Conservation (phyloP, 306 rosid species). For the Alnus rubra region DNA sequence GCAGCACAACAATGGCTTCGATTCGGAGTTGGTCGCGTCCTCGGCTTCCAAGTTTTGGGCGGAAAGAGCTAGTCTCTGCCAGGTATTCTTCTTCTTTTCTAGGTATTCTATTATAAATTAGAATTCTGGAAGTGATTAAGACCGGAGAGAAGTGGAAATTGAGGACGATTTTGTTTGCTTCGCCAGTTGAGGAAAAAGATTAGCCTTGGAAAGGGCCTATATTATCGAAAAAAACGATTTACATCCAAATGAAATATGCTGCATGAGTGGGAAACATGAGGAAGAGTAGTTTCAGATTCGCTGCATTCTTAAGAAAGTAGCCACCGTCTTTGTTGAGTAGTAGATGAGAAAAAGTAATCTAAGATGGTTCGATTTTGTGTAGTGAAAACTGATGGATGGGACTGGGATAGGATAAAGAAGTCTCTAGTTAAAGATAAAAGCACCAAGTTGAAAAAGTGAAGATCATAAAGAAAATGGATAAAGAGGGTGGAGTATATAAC, state of each 20-base stretch:
- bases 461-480: background rate
- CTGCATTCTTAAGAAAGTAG: background rate
- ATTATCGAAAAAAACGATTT: background rate
- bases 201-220: background rate
- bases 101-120: background rate
- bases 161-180: background rate
- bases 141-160: background rate
- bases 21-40: slow-evolving; percentile 62
- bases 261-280: background rate
- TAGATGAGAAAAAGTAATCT: too few relatives aligned
- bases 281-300: background rate
- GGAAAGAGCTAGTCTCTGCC: slow-evolving; percentile 61
- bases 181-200: background rate
- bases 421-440: background rate
- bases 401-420: background rate
- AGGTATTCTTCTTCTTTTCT: slow-evolving; percentile 44
- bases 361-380: background rate
- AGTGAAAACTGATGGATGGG: background rate
- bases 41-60: slow-evolving; percentile 73
- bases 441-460: background rate
- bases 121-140: background rate
- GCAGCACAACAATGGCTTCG: slow-evolving; percentile 43
- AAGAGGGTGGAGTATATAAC: background rate
- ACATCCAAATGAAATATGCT: background rate
- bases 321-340: background rate